phyloP scores from a whole-genome alignment of 2,329 filamentous ascomycete species.

The Pseudogymnoascus destructans region DNA sequence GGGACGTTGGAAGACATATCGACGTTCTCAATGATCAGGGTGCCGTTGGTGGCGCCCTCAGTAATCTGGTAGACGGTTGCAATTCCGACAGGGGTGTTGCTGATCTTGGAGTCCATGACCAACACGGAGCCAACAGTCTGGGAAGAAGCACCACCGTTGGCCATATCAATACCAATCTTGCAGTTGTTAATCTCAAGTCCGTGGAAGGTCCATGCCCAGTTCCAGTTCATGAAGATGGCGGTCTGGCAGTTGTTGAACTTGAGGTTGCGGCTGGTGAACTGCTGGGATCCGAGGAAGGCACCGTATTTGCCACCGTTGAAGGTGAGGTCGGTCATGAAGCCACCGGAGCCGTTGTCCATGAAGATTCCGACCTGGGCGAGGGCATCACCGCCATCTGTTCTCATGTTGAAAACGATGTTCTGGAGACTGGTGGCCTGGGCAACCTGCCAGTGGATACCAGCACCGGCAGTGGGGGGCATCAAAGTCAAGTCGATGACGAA shows the following conservation, averaged over 20 bases:
- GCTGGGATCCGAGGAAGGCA: slow-evolving; percentile 72
- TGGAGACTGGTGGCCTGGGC: slow-evolving; percentile 71
- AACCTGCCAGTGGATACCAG: slow-evolving; percentile 75
- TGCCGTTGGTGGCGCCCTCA: slow-evolving; percentile 59
- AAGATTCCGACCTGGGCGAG: slow-evolving; percentile 66
- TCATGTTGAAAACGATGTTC: slow-evolving; percentile 73
- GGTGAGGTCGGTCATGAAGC: slow-evolving; percentile 69
- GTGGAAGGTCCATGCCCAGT: slow-evolving; percentile 78
- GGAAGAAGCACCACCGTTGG: slow-evolving; percentile 41
- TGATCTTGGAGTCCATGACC: slow-evolving; percentile 67
- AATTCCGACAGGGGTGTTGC: slow-evolving; percentile 63
- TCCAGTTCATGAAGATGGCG: slow-evolving; percentile 82
- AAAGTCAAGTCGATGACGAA: slow-evolving; percentile 64
- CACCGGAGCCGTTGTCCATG: slow-evolving; percentile 75
- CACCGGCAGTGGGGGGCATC: slow-evolving; percentile 46
- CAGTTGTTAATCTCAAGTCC: slow-evolving; percentile 62
- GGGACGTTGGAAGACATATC: slow-evolving; percentile 60
- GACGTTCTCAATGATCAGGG: slow-evolving; percentile 77
- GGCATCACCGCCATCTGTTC: slow-evolving; percentile 45
- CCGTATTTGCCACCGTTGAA: slow-evolving; percentile 75
- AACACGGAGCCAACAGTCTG: slow-evolving; percentile 80
- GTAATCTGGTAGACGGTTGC: slow-evolving; percentile 56
- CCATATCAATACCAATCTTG: slow-evolving; percentile 67
- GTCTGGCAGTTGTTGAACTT: slow-evolving; percentile 73
- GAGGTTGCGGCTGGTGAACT: slow-evolving; percentile 75